A percentile compares a stretch with the other conserved stretches of the same genome.
These are phyloP conservation scores for Daedaleopsis sinensis DNA, from an alignment of 768 basidiomycete genomes.

Conservation along the genomic window DNA sequence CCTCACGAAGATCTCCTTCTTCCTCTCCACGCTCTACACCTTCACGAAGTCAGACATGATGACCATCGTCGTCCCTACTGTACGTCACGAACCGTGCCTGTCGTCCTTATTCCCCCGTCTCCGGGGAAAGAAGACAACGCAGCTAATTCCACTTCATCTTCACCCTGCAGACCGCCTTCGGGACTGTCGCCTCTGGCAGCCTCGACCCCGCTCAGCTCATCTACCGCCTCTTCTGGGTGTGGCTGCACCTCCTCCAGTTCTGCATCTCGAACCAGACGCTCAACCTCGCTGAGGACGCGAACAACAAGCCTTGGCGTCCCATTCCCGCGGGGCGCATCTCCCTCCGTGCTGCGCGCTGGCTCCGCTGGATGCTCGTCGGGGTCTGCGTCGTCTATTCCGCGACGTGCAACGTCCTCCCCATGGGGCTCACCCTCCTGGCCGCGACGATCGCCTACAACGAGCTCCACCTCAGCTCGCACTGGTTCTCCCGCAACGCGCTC, in stretches of 20 bases:
- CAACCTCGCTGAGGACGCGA: slow-evolving; percentile 24
- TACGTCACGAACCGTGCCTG: neutral
- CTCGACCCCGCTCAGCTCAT: neutral
- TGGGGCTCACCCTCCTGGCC: slow-evolving; percentile 11
- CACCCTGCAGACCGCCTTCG: neutral
- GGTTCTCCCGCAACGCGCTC: slow-evolving; percentile 19
- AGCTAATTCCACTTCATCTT: neutral
- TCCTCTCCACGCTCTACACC: neutral
- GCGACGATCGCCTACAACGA: slow-evolving; percentile 26
- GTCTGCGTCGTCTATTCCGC: slow-evolving; percentile 19
- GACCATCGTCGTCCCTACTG: neutral
- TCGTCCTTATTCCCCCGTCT: neutral
- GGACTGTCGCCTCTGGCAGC: neutral
- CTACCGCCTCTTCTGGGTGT: slow-evolving; percentile 22
- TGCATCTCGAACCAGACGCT: slow-evolving; percentile 29
- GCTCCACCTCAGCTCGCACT: slow-evolving; percentile 12
- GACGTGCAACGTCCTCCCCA: slow-evolving; percentile 3
- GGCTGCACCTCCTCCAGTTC: slow-evolving; percentile 34
- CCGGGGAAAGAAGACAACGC: neutral
- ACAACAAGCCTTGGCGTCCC: slow-evolving; percentile 30
- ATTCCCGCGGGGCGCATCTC: slow-evolving; percentile 25
- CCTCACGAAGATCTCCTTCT: neutral
- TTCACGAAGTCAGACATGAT: neutral
- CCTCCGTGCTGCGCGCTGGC: slow-evolving; percentile 3
- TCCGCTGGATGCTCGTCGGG: slow-evolving; percentile 26